phyloP scores from a whole-genome alignment of 129 eudicot species.

The Artemisia annua region DNA sequence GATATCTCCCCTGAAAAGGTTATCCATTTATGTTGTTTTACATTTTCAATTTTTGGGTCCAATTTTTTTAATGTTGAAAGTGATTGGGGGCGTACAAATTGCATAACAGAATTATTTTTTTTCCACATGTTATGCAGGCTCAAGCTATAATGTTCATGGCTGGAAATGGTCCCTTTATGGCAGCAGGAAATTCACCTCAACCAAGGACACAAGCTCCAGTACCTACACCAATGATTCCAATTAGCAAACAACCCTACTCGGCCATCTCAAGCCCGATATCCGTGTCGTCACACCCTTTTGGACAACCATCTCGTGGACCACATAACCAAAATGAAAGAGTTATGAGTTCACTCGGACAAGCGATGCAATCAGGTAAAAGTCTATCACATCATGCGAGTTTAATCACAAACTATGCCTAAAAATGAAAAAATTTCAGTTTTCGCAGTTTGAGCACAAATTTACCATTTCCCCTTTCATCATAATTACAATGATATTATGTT shows the following conservation, averaged over 20 bases:
- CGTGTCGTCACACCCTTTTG: conserved; percentile 56
- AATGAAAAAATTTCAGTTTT: too few species aligned
- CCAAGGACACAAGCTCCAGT: conserved; percentile 40
- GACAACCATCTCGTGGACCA: conserved; percentile 34
- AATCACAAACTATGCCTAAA: background rate
- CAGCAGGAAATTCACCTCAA: conserved; percentile 32
- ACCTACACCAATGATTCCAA: conserved; percentile 31
- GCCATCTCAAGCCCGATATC: conserved; percentile 51
- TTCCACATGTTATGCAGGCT: conserved; percentile 42
- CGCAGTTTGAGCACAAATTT: background rate
- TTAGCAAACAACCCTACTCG: conserved; percentile 35
- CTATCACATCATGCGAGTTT: background rate
- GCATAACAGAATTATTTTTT: background rate
- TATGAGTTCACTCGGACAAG: conserved; percentile 36
- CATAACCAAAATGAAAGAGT: conserved; percentile 30
- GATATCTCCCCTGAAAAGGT: conserved; percentile 77
- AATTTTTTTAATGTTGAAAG: background rate
- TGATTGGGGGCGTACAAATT: background rate
- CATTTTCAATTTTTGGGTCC: background rate
- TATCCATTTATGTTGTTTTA: background rate
- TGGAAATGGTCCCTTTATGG: conserved; percentile 36
- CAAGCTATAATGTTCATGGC: conserved; percentile 77
- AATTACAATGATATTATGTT: background rate
- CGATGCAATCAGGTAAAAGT: conserved; percentile 28
- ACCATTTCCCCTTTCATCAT: background rate